Evolutionary conservation across 2,329 filamentous ascomycete genomes (phyloP).

Genomic region (Knufia fluminis): DNA sequence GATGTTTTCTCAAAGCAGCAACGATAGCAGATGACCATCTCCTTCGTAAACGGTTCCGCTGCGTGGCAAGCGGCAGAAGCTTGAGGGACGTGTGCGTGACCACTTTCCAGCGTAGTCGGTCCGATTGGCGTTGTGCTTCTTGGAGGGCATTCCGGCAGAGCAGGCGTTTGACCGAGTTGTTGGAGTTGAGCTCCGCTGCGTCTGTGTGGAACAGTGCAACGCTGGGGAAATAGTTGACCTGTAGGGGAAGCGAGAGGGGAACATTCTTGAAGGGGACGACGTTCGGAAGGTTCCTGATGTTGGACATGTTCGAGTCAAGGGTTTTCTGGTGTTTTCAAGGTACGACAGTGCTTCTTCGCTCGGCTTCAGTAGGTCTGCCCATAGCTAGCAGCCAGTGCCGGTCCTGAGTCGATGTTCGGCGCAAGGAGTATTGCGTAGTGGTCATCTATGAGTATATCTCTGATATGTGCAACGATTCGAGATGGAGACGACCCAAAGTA

Average conservation of each 20-base stretch:
- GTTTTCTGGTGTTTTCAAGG: too few species aligned
- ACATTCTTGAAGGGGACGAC: neutral
- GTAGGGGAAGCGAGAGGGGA: neutral
- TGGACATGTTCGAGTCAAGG: too few species aligned
- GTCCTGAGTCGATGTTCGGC: too few species aligned
- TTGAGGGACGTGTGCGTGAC: constrained; percentile 25
- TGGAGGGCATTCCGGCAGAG: neutral
- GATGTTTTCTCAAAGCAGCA: constrained; percentile 30
- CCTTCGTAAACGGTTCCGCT: constrained; percentile 39
- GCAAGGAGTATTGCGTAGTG: too few species aligned
- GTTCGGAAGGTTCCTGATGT: neutral
- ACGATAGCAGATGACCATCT: constrained; percentile 38
- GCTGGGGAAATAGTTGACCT: neutral
- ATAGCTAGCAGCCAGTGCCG: too few species aligned
- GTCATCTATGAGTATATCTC: too few species aligned
- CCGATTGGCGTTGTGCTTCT: constrained; percentile 22
- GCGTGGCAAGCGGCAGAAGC: constrained; percentile 31
- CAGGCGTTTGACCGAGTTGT: neutral
- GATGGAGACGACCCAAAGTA: too few species aligned
- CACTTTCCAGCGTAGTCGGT: constrained; percentile 42
- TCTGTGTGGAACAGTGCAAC: neutral
- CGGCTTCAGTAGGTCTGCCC: too few species aligned
- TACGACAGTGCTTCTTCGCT: too few species aligned
- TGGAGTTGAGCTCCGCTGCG: neutral
- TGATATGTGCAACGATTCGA: too few species aligned